These are phyloP conservation scores for Penicillium aurantiogriseum DNA, from an alignment of 2,329 filamentous ascomycete species.

Conservation along the genomic window DNA sequence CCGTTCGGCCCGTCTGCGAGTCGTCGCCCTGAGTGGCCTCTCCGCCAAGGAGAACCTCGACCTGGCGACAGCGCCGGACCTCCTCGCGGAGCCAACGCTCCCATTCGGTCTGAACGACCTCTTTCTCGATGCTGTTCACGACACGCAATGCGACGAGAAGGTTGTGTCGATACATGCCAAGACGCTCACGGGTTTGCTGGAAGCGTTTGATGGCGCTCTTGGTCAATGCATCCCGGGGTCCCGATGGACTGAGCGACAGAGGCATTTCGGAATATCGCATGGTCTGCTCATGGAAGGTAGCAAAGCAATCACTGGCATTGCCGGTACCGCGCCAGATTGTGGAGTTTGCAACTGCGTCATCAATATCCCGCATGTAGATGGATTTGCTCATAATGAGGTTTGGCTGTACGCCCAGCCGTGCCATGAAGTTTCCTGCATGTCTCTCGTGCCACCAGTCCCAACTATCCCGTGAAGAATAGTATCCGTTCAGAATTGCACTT, in stretches of 20 bases:
- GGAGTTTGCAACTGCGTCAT: slow-evolving; percentile 56
- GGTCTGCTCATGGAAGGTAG: slow-evolving; percentile 45
- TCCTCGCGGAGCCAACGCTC: slow-evolving; percentile 88
- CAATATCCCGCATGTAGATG: slow-evolving; percentile 78
- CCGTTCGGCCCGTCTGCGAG: slow-evolving; percentile 22
- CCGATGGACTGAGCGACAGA: slow-evolving; percentile 29
- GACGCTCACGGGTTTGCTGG: slow-evolving; percentile 73
- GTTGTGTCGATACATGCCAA: slow-evolving; percentile 84
- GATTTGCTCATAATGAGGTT: slow-evolving; percentile 79
- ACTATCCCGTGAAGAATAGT: slow-evolving; percentile 71
- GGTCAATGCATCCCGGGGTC: slow-evolving; percentile 31
- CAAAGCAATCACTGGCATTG: slow-evolving; percentile 42
- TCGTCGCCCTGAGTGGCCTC: slow-evolving; percentile 23
- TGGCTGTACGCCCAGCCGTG: slow-evolving; percentile 72
- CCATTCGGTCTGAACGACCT: slow-evolving; percentile 85
- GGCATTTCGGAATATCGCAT: slow-evolving; percentile 34
- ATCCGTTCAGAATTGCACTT: slow-evolving; percentile 70
- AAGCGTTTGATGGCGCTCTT: slow-evolving; percentile 56
- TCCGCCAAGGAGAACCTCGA: slow-evolving; percentile 49
- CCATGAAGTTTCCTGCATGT: slow-evolving; percentile 77
- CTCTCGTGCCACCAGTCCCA: slow-evolving; percentile 84
- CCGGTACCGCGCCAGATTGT: slow-evolving; percentile 30
- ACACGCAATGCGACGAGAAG: slow-evolving; percentile 85
- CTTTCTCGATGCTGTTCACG: slow-evolving; percentile 82
- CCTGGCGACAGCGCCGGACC: slow-evolving; percentile 68